A percentile compares a stretch with the other conserved stretches of the same genome.
phyloP scores from a whole-genome alignment of 2,329 filamentous ascomycete genomes.

The Whalleya microplaca region DNA sequence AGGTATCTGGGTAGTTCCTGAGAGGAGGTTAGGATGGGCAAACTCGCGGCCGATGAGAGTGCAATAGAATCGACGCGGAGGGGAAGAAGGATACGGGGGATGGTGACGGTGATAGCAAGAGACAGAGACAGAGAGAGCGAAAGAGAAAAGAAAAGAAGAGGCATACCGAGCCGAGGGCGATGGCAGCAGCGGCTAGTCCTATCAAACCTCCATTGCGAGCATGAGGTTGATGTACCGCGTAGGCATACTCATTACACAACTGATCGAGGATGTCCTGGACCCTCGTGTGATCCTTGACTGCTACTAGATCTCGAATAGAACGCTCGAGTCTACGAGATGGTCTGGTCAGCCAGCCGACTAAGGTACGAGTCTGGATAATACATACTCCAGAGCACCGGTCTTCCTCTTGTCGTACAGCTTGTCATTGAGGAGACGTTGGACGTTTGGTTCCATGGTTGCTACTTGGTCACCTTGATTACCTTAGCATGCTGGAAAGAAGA shows the following conservation, averaged over 20 bases:
- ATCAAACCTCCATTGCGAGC: conserved; percentile 96
- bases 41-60: background rate
- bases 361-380: conserved; percentile 23
- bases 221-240: conserved; percentile 95
- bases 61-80: background rate
- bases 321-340: conserved; percentile 74
- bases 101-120: too few species aligned
- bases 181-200: conserved; percentile 91
- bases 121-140: too few species aligned
- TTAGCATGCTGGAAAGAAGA: conserved; percentile 13
- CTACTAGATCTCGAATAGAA: conserved; percentile 82
- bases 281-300: conserved; percentile 74
- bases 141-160: background rate
- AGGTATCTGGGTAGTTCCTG: conserved; percentile 92
- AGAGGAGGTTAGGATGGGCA: conserved; percentile 22
- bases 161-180: conserved; percentile 88
- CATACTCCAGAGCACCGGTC: conserved; percentile 92
- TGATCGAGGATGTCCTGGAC: conserved; percentile 92
- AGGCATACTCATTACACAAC: conserved; percentile 96
- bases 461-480: conserved; percentile 10
- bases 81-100: background rate
- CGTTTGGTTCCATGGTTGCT: conserved; percentile 76
- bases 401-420: conserved; percentile 99
- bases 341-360: conserved; percentile 6
- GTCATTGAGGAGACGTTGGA: conserved; percentile 91